phyloP scores from a whole-genome alignment of 305 asterid genomes.

The Striga hermonthica region DNA sequence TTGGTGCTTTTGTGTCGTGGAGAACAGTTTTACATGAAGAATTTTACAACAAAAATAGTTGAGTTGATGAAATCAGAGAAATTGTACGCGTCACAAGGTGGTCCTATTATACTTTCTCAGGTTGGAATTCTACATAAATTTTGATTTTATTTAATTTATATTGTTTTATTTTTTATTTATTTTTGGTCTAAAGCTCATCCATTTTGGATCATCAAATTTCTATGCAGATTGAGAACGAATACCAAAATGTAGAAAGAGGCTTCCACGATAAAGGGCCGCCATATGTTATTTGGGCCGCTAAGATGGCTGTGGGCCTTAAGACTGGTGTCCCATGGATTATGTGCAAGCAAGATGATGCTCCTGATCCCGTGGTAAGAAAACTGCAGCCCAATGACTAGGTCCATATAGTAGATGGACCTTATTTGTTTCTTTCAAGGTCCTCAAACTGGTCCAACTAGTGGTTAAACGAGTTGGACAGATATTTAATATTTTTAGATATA shows the following conservation, averaged over 20 bases:
- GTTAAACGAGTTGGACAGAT: too few relatives aligned
- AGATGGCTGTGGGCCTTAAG: conserved; percentile 64
- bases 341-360: conserved; percentile 96
- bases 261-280: conserved; percentile 56
- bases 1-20: neutral
- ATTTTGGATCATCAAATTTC: neutral
- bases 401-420: neutral
- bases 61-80: conserved; percentile 68
- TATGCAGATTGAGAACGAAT: conserved; percentile 84
- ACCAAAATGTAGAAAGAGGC: conserved; percentile 57
- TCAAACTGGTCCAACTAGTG: too few relatives aligned
- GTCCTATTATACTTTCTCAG: conserved; percentile 87
- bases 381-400: neutral
- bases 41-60: conserved; percentile 66
- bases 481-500: too few relatives aligned
- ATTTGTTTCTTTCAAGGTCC: too few relatives aligned
- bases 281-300: conserved; percentile 82
- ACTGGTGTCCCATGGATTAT: conserved; percentile 92
- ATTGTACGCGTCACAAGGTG: conserved; percentile 82
- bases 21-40: conserved; percentile 61
- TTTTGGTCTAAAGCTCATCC: neutral
- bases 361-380: conserved; percentile 65
- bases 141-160: neutral
- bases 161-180: neutral
- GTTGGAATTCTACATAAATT: conserved; percentile 29